These are phyloP conservation scores for Xanthoconium purpureum DNA, from an alignment of 768 basidiomycete species.

Conservation along the genomic window DNA sequence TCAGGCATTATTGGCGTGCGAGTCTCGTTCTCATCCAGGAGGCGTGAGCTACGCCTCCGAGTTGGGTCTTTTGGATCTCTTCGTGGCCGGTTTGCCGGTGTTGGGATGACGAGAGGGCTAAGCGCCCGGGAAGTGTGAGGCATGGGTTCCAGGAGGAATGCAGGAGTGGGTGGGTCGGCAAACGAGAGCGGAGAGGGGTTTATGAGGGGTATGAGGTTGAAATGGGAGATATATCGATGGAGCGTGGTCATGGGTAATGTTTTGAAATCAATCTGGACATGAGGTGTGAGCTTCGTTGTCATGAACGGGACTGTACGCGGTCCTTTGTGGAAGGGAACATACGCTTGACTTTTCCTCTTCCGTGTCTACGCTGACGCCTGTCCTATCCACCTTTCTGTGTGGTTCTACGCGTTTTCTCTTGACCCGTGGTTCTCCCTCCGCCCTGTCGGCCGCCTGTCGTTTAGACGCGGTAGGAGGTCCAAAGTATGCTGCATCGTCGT, in stretches of 20 bases:
- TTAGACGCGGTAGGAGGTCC: constrained; percentile 60
- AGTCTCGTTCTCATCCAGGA: constrained; percentile 59
- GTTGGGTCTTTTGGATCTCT: constrained; percentile 60
- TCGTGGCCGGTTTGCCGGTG: constrained; percentile 69
- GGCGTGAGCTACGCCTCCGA: constrained; percentile 67
- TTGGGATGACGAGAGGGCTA: constrained; percentile 44
- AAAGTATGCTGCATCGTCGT: constrained; percentile 70
- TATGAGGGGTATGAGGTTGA: constrained; percentile 67
- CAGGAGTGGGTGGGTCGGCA: constrained; percentile 70
- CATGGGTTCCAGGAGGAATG: constrained; percentile 50
- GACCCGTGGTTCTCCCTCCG: constrained; percentile 68
- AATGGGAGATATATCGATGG: constrained; percentile 70
- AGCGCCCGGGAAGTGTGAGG: constrained; percentile 47
- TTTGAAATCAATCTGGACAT: constrained; percentile 66
- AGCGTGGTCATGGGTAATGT: constrained; percentile 63
- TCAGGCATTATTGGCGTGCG: constrained; percentile 71
- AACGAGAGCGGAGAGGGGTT: constrained; percentile 66
- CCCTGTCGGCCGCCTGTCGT: constrained; percentile 62
- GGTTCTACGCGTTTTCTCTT: constrained; percentile 71
- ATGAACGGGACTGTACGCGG: not conserved
- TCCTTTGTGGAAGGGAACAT: not conserved
- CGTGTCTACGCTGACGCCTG: constrained; percentile 33
- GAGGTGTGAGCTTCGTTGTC: constrained; percentile 12
- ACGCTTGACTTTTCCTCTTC: constrained; percentile 34
- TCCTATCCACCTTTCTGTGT: constrained; percentile 37